A percentile compares a stretch with the other conserved stretches of the same genome.
These are phyloP conservation scores for Pestalotiopsis sp. DNA, from an alignment of 2,329 filamentous ascomycete genomes.

Conservation along the genomic window DNA sequence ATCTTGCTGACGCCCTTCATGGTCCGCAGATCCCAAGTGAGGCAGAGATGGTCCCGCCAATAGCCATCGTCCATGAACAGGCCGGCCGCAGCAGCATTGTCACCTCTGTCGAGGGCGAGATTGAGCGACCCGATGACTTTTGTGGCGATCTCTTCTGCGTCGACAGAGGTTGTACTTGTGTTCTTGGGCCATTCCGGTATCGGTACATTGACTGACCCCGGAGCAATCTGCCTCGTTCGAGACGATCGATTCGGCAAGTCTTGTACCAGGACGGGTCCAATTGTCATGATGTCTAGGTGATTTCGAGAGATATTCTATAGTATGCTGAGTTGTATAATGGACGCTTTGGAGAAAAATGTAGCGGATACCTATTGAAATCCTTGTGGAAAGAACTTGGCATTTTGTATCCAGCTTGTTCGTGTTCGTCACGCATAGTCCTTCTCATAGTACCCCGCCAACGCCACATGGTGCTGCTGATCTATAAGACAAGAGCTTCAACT, in stretches of 20 bases:
- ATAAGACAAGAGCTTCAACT: neutral
- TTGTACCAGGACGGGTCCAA: slow-evolving; percentile 1
- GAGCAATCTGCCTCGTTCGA: slow-evolving; percentile 14
- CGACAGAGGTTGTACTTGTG: slow-evolving; percentile 29
- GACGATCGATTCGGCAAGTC: neutral
- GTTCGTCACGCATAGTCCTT: neutral
- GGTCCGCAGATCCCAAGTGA: slow-evolving; percentile 59
- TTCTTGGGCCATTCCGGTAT: slow-evolving; percentile 43
- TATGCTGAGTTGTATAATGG: neutral
- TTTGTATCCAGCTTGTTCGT: neutral
- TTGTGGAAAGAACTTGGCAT: neutral
- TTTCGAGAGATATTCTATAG: neutral
- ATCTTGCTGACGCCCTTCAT: slow-evolving; percentile 47
- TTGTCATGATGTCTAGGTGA: neutral
- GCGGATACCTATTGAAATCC: neutral
- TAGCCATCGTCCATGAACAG: slow-evolving; percentile 54
- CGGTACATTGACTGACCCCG: slow-evolving; percentile 38
- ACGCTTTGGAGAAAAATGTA: neutral
- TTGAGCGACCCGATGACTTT: slow-evolving; percentile 41
- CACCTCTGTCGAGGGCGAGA: slow-evolving; percentile 31
- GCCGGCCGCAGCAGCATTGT: slow-evolving; percentile 33
- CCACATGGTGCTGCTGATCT: neutral
- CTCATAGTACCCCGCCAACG: neutral
- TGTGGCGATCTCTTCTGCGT: slow-evolving; percentile 38
- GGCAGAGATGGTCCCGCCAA: slow-evolving; percentile 60